These are phyloP conservation scores for Porphyridium purpureum DNA, from an alignment of 23 red algal species.

Conservation along the genomic window DNA sequence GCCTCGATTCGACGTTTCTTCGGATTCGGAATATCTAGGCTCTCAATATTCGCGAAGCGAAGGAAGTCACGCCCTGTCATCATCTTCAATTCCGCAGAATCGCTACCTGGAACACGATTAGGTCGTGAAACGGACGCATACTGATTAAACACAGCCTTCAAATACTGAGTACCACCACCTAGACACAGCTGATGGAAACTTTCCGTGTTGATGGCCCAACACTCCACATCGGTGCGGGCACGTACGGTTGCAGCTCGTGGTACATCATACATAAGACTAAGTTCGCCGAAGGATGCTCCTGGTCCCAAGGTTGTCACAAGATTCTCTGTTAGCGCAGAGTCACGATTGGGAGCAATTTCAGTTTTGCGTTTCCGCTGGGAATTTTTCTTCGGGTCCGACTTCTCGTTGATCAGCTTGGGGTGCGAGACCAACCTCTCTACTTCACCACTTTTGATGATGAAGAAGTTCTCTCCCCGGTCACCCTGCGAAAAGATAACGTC, in stretches of 20 bases:
- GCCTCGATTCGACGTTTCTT: too few relatives aligned
- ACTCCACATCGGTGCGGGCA: constrained; percentile 85
- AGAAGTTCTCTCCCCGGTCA: constrained; percentile 87
- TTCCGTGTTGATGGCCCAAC: constrained; percentile 92
- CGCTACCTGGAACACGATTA: too few relatives aligned
- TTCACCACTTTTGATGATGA: constrained; percentile 85
- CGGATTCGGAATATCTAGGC: too few relatives aligned
- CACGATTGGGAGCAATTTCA: too few relatives aligned
- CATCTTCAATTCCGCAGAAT: constrained; percentile 26
- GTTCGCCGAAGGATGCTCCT: constrained; percentile 82
- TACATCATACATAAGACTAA: constrained; percentile 90
- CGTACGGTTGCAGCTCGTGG: constrained; percentile 68
- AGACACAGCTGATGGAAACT: constrained; percentile 76
- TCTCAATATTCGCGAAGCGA: constrained; percentile 50
- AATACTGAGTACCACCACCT: constrained; percentile 65
- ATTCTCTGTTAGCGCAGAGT: too few relatives aligned
- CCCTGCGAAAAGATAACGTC: constrained; percentile 87
- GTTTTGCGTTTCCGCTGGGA: neutral
- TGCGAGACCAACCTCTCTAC: constrained; percentile 66
- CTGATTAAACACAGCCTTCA: constrained; percentile 66
- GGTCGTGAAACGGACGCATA: constrained; percentile 50
- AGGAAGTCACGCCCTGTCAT: constrained; percentile 78
- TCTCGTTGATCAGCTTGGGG: constrained; percentile 10
- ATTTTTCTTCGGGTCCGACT: neutral
- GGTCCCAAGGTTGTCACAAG: constrained; percentile 44